Percentiles rank a stretch among this genome's conserved stretches.
Conservation (phyloP, 208 protist species). For the Porcisia hertigi region DNA sequence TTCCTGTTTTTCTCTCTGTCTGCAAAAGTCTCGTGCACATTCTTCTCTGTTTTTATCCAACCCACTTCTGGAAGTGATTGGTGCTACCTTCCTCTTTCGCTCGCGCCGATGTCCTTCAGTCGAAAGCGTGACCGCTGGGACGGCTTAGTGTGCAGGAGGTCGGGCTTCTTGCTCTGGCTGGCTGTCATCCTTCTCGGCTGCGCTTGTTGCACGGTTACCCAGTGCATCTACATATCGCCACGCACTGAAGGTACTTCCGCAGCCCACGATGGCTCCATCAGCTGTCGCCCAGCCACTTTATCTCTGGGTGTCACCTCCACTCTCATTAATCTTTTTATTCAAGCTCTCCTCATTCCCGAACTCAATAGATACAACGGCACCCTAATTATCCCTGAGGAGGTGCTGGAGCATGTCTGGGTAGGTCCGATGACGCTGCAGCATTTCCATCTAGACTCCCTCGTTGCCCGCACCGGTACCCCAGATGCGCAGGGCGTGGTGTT, state of each 20-base stretch:
- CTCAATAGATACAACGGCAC: conserved; percentile 28
- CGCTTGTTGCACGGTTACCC: background rate
- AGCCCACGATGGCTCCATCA: background rate
- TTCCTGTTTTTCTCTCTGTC: background rate
- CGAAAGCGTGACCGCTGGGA: background rate
- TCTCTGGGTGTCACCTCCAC: conserved; percentile 14
- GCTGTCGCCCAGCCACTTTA: conserved; percentile 4
- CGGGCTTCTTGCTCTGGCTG: background rate
- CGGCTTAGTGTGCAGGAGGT: background rate
- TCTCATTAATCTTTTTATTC: conserved; percentile 20
- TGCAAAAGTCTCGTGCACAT: background rate
- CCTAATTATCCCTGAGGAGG: conserved; percentile 38
- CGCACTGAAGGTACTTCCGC: too few species aligned
- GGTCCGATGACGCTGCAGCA: conserved; percentile 45
- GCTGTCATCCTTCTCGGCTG: background rate
- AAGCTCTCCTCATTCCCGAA: conserved; percentile 13
- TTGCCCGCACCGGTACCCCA: conserved; percentile 21
- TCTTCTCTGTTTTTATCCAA: background rate
- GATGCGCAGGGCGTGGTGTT: conserved; percentile 35
- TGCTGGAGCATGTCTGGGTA: conserved; percentile 39
- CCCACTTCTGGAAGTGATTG: background rate
- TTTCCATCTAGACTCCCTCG: conserved; percentile 34
- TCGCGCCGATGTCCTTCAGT: background rate
- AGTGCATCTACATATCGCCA: background rate
- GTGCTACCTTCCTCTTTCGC: background rate